Evolutionary conservation across 2,329 filamentous ascomycete species (phyloP), one percentile per base, ranked within the genome.

Genomic region (Mycosphaerella sp.): DNA sequence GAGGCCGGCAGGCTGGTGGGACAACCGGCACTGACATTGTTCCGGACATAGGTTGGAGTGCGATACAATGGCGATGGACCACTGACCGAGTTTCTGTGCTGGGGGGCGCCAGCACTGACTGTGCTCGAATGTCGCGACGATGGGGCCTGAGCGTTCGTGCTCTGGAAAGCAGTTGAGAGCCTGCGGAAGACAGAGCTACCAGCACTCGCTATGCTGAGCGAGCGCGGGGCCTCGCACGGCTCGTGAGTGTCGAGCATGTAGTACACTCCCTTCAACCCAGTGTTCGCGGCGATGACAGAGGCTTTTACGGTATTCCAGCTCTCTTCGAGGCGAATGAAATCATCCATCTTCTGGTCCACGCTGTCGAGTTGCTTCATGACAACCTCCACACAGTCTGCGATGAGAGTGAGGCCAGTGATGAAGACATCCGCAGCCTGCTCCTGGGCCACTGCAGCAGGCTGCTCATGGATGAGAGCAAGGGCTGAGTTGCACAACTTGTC

Each of bases 281-380:
- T 68, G 30, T 72, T 67, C 30, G 70, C 66, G 7, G 67, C 64
- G 32, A 70, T 66, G 2, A 72, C 68, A 0, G 70, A 68, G 7
- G 65, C 68, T 49, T 74, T 71, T 37, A 75, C 71, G 8, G 59
- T 66, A 17, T 64, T 69, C 67, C 70, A 74, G 36, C 68, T 66
- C 49, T 73, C 71, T 50, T 75, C 72, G 7, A 75, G 64, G 2
- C 69, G 68, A 49, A 75, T 73, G 54, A 73, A 73, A 59, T 75
- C 72, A 50, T 71, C 65, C 41, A 73, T 63, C 55, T 66, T 67
- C 4, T 64, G 53, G 36, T 74, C 72, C 4, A 75, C 59, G 6
- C 59, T 53, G 13, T 69, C 64, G 56, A 74, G 69, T 44, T 74
- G 62, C 34, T 66, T 64, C 36, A 73, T 58, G 21, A 71, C 69